A percentile compares a stretch with the other conserved stretches of the same genome.
Evolutionary conservation across 148 eudicot genomes (phyloP).

Genomic region (Dysphania ambrosioides): DNA sequence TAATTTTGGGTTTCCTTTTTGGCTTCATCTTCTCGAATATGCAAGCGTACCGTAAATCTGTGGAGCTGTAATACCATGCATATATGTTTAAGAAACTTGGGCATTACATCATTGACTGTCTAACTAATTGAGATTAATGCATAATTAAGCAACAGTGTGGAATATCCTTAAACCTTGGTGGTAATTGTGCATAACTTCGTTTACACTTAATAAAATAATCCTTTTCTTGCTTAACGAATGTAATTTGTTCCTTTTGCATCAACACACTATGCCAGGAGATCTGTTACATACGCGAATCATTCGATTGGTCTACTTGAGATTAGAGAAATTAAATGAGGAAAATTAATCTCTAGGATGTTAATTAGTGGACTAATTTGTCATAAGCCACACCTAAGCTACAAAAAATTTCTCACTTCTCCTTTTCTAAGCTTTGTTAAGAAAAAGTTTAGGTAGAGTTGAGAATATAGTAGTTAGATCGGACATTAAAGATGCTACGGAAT

Average conservation of each 20-base stretch:
- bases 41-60: too few species aligned
- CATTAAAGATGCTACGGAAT: too few species aligned
- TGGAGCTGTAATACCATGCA: background rate
- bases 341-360: too few species aligned
- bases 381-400: too few species aligned
- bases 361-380: too few species aligned
- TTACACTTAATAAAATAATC: background rate
- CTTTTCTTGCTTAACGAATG: slow-evolving; percentile 2
- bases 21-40: slow-evolving; percentile 5
- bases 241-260: slow-evolving; percentile 15
- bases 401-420: too few species aligned
- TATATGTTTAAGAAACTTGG: slow-evolving; percentile 21
- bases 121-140: background rate
- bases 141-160: slow-evolving; percentile 7
- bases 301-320: too few species aligned
- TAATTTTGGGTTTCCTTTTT: background rate
- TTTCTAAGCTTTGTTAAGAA: too few species aligned
- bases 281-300: background rate
- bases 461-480: too few species aligned
- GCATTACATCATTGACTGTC: slow-evolving; percentile 11
- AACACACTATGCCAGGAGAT: slow-evolving; percentile 12
- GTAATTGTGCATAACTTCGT: background rate
- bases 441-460: too few species aligned
- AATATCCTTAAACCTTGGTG: slow-evolving; percentile 5
- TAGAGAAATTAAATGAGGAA: too few species aligned